These are phyloP conservation scores for Gastrolobium villosum DNA, from an alignment of 306 rosid species.

Conservation along the genomic window DNA sequence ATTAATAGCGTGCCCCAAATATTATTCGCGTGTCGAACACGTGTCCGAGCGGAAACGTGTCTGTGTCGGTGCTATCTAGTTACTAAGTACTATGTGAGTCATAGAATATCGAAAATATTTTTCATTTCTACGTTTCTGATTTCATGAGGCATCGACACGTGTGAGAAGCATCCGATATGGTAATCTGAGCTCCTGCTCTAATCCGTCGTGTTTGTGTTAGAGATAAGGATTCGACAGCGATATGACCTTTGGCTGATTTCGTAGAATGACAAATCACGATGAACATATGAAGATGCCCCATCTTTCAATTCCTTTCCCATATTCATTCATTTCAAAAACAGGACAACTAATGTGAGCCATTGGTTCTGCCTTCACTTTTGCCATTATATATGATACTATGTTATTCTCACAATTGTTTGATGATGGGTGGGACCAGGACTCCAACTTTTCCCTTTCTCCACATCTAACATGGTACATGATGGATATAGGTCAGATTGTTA, in stretches of 20 bases:
- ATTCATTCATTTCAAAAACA: background rate
- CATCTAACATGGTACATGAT: background rate
- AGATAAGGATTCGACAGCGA: constrained; percentile 61
- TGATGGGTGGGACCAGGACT: background rate
- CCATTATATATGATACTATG: background rate
- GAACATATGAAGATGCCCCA: constrained; percentile 47
- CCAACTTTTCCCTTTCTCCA: background rate
- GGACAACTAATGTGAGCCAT: constrained; percentile 49
- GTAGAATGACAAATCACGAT: constrained; percentile 2
- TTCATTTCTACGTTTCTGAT: constrained; percentile 10
- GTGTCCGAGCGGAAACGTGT: too few species aligned
- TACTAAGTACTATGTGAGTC: too few species aligned
- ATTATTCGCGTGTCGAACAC: too few species aligned
- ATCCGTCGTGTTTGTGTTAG: background rate
- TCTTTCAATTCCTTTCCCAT: background rate
- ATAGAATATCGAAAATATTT: too few species aligned
- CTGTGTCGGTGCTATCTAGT: too few species aligned
- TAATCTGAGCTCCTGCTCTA: background rate
- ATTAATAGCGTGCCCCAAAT: too few species aligned
- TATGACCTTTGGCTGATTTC: constrained; percentile 44
- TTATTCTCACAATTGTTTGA: background rate
- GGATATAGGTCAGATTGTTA: constrained; percentile 35
- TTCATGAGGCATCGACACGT: constrained; percentile 39
- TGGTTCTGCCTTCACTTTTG: constrained; percentile 32
- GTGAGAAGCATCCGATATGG: constrained; percentile 20